Conservation (phyloP, 176 grass and related monocot species). For the Oryza meyeriana region DNA sequence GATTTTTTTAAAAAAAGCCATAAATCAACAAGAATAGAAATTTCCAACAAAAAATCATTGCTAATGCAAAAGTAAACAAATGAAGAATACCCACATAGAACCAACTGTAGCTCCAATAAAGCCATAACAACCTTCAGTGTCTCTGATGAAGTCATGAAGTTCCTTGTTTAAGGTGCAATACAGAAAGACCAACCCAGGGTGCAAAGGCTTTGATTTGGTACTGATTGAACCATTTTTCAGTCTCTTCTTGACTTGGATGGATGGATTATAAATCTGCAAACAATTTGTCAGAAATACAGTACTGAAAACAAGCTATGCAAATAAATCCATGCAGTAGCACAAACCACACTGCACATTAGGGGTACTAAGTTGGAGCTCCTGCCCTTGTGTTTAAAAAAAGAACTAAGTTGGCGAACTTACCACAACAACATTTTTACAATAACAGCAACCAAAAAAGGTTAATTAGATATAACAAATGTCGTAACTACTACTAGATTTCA, state of each 20-base stretch:
- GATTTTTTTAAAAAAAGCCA: not conserved
- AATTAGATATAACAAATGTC: not conserved
- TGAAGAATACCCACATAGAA: conserved; percentile 45
- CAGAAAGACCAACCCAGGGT: conserved; percentile 75
- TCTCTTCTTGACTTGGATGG: conserved; percentile 48
- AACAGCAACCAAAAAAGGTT: not conserved
- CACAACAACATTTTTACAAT: not conserved
- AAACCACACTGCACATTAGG: not conserved
- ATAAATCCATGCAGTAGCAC: conserved; percentile 6
- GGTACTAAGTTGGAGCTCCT: not conserved
- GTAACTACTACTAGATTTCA: not conserved
- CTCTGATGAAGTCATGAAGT: conserved; percentile 79
- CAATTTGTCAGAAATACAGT: conserved; percentile 1
- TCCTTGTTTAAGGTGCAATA: conserved; percentile 76
- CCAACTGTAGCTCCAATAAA: conserved; percentile 84
- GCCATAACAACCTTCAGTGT: conserved; percentile 64
- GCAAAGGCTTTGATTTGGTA: conserved; percentile 64
- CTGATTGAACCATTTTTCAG: conserved; percentile 57
- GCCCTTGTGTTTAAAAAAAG: no score
- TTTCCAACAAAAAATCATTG: not conserved
- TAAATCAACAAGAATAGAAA: not conserved
- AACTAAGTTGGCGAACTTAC: not conserved
- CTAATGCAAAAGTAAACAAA: not conserved
- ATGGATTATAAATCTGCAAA: conserved; percentile 81
- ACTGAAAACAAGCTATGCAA: not conserved